Conservation (phyloP, 2,329 filamentous ascomycete genomes). For the Cordyceps cicadae region DNA sequence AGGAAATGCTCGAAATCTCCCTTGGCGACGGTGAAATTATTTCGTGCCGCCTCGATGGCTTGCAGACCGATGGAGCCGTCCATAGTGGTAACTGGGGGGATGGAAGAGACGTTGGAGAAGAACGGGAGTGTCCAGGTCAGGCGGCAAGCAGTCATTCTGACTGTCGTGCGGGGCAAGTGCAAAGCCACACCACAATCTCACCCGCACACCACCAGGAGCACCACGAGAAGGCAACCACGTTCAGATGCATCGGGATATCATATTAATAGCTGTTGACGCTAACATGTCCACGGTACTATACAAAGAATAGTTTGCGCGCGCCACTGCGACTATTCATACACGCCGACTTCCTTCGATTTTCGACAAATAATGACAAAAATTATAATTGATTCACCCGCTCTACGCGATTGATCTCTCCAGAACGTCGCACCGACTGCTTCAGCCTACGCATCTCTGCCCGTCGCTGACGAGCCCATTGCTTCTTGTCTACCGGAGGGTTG, state of each 20-base stretch:
- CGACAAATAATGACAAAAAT: not conserved
- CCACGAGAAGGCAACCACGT: not conserved
- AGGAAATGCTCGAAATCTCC: constrained; percentile 32
- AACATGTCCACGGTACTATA: constrained; percentile 8
- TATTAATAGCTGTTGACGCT: constrained; percentile 5
- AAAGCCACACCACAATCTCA: not conserved
- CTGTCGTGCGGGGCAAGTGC: constrained; percentile 5
- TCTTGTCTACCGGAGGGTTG: constrained; percentile 19
- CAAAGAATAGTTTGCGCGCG: not conserved
- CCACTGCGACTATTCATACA: constrained; percentile 1
- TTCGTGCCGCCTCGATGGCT: constrained; percentile 7
- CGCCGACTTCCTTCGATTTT: not conserved
- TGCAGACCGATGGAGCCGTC: not conserved
- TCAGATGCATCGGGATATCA: not conserved
- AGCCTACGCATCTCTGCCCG: constrained; percentile 26
- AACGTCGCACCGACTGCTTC: constrained; percentile 29
- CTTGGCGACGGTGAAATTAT: constrained; percentile 25
- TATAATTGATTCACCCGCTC: not conserved
- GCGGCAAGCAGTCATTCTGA: not conserved
- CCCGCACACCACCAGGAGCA: not conserved
- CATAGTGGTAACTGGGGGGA: not conserved
- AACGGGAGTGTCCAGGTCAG: not conserved
- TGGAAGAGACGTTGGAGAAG: not conserved
- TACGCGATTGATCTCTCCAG: constrained; percentile 19
- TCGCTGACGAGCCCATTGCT: constrained; percentile 21